Evolutionary conservation across 1,284 basidiomycete genomes (phyloP).

Genomic region (Ceraceosorus guamensis): DNA sequence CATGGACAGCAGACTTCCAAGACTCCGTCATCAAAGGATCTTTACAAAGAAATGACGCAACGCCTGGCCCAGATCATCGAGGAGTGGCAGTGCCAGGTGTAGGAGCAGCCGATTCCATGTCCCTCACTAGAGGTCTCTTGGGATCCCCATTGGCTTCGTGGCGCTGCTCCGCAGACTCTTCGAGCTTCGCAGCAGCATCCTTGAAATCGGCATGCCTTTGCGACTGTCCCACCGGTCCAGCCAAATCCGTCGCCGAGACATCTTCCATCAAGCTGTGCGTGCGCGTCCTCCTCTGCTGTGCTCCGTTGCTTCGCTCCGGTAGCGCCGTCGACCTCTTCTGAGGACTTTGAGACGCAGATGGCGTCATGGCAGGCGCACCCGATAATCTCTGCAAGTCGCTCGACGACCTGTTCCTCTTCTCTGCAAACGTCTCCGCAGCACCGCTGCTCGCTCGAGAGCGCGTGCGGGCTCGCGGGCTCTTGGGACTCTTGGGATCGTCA

Average conservation of each 20-base stretch:
- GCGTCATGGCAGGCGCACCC: neutral
- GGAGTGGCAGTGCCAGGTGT: constrained; percentile 2
- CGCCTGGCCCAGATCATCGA: no score
- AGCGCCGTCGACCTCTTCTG: constrained; percentile 3
- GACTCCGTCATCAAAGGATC: neutral
- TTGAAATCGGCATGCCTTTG: constrained; percentile 1
- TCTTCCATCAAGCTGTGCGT: constrained; percentile 9
- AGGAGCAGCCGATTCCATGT: constrained; percentile 8
- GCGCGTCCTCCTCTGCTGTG: constrained; percentile 2
- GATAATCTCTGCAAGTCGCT: constrained; percentile 28
- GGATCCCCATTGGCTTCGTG: neutral
- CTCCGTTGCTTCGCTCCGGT: constrained; percentile 1
- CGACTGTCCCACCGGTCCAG: neutral
- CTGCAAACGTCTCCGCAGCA: constrained; percentile 32
- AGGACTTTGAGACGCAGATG: constrained; percentile 3
- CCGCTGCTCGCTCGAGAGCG: constrained; percentile 26
- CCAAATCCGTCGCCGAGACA: constrained; percentile 3
- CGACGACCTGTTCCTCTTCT: constrained; percentile 36
- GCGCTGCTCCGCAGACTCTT: neutral
- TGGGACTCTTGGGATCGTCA: constrained; percentile 17
- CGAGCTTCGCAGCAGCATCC: neutral
- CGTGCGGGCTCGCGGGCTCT: constrained; percentile 18
- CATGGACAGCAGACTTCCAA: no score
- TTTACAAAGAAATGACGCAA: neutral
- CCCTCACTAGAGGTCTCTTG: constrained; percentile 1